Evolutionary conservation across 1,284 basidiomycete genomes (phyloP).

Genomic region (Rhizopogon parksii): DNA sequence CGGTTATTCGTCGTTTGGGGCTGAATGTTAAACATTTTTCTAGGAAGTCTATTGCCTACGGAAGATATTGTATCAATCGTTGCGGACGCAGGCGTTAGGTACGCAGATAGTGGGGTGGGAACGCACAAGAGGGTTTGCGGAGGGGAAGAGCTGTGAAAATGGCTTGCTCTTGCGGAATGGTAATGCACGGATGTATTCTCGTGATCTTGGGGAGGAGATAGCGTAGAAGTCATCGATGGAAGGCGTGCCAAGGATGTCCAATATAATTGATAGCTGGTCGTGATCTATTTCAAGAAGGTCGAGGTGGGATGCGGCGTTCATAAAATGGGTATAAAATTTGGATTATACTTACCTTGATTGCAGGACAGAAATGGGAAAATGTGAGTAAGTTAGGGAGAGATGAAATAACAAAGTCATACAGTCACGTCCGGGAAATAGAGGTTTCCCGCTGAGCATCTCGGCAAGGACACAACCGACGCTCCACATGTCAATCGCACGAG

Average conservation of each 20-base stretch:
- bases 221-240: constrained; percentile 90
- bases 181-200: constrained; percentile 90
- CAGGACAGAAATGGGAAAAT: neutral
- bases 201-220: constrained; percentile 78
- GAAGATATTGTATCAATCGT: neutral
- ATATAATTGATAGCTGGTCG: constrained; percentile 82
- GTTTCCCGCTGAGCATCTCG: constrained; percentile 88
- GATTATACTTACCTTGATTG: neutral
- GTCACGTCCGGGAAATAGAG: constrained; percentile 85
- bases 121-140: constrained; percentile 70
- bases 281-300: constrained; percentile 43
- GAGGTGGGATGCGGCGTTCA: neutral
- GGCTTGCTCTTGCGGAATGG: constrained; percentile 86
- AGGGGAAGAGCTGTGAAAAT: constrained; percentile 70
- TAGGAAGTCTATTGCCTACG: constrained; percentile 78
- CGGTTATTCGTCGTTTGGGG: constrained; percentile 85
- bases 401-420: constrained; percentile 36
- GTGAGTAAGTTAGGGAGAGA: neutral
- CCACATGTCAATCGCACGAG: constrained; percentile 91
- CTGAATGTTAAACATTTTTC: constrained; percentile 89
- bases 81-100: neutral
- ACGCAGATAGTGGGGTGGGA: neutral
- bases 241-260: constrained; percentile 87
- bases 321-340: constrained; percentile 1
- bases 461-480: constrained; percentile 90